phyloP scores from a whole-genome alignment of 1,284 basidiomycete genomes.

The Apiotrichum porosum region DNA sequence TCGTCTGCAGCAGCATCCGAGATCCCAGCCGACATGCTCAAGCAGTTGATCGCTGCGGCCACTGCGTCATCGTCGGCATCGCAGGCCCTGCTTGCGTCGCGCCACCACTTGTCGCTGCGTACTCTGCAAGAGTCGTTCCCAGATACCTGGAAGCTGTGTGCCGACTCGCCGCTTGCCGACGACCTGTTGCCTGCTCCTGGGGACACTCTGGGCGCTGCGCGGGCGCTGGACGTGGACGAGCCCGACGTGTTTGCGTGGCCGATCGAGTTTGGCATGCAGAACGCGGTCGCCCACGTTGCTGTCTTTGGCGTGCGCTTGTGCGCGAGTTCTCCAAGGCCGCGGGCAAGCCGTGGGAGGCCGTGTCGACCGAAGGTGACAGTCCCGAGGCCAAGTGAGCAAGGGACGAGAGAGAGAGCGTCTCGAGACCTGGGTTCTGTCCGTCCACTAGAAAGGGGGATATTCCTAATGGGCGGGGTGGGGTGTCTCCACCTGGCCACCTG shows the following conservation, averaged over 20 bases:
- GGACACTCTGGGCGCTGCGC: constrained; percentile 35
- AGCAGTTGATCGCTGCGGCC: constrained; percentile 27
- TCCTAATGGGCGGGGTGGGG: no score
- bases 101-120: constrained; percentile 33
- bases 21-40: constrained; percentile 32
- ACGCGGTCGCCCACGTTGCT: constrained; percentile 37
- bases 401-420: not conserved
- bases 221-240: constrained; percentile 33
- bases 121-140: constrained; percentile 32
- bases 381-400: constrained; percentile 5
- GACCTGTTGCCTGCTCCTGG: constrained; percentile 31
- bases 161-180: constrained; percentile 35
- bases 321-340: constrained; percentile 30
- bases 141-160: constrained; percentile 31
- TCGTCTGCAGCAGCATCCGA: constrained; percentile 9
- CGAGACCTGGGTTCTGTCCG: no score
- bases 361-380: constrained; percentile 10
- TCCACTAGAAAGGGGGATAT: no score
- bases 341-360: constrained; percentile 33
- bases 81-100: constrained; percentile 27
- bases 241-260: constrained; percentile 41
- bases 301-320: constrained; percentile 38
- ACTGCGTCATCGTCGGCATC: constrained; percentile 19
- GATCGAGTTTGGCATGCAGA: constrained; percentile 43
- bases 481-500: no score